These are phyloP conservation scores for Danielozyma ontarioensis DNA, from an alignment of 805 yeast genomes.

Conservation along the genomic window DNA sequence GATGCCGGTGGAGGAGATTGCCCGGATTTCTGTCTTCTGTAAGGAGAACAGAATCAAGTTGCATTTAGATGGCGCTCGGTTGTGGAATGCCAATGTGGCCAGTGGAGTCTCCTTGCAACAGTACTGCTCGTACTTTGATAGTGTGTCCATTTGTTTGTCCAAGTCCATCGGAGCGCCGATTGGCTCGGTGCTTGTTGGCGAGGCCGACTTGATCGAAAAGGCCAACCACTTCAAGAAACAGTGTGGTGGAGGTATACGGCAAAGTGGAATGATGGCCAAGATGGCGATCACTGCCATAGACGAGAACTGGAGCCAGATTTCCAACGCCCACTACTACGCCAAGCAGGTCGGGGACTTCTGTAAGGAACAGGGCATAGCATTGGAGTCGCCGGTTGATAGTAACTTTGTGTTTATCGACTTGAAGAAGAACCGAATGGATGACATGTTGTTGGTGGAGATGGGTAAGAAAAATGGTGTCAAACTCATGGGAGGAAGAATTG, in stretches of 20 bases:
- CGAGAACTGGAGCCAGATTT: conserved; percentile 59
- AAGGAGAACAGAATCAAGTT: conserved; percentile 50
- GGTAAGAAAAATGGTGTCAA: conserved; percentile 59
- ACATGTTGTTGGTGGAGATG: conserved; percentile 45
- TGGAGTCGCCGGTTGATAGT: conserved; percentile 76
- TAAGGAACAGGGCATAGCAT: conserved; percentile 44
- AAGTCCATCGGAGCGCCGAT: conserved; percentile 92
- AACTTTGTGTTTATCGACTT: conserved; percentile 78
- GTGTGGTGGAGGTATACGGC: conserved; percentile 91
- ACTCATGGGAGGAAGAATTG: conserved; percentile 68
- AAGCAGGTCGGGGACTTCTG: conserved; percentile 52
- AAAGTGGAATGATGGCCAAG: conserved; percentile 72
- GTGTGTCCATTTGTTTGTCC: conserved; percentile 85
- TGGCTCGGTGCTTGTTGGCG: conserved; percentile 82
- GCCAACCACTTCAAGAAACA: conserved; percentile 88
- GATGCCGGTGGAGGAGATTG: conserved; percentile 74
- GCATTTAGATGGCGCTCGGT: conserved; percentile 94
- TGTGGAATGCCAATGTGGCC: conserved; percentile 84
- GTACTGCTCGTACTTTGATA: conserved; percentile 74
- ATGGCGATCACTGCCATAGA: conserved; percentile 81
- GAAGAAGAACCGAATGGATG: conserved; percentile 48
- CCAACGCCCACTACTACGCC: conserved; percentile 47
- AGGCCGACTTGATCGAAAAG: conserved; percentile 49
- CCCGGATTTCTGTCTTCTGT: conserved; percentile 67
- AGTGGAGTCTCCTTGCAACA: conserved; percentile 64